Evolutionary conservation across 2,329 filamentous ascomycete species (phyloP), one percentile per base, ranked within the genome.

Genomic region (Ustulina deusta): DNA sequence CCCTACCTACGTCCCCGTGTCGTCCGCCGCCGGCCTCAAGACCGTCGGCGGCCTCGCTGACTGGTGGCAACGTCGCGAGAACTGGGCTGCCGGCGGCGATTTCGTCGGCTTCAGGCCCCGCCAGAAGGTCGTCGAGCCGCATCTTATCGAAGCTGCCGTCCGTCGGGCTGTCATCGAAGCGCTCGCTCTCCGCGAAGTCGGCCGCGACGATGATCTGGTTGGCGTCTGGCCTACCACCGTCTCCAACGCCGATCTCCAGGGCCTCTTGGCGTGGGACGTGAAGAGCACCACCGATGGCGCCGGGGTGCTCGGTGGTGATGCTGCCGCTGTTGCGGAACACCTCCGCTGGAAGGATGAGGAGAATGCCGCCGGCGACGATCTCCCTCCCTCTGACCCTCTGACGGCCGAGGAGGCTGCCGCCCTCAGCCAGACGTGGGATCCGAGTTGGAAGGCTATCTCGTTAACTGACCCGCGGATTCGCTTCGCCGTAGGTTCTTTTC

Each of bases 401-500:
- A 76, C 80, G 11, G 61, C 75, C 0, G 78, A 82, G 2, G 81
- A 86, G 74, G 83, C 84, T 1, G 74, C 72, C 36, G 77, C 80
- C 69, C 77, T 85, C 48, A 72, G 82, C 60, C 78, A 82, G 72
- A 74, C 79, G 1, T 88, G 84, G 84, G 84, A 86, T 66, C 74
- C 79, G 11, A 83, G 82, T 61, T 93, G 90, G 89, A 86, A 88
- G 76, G 73, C 80, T 6, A 79, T 90, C 15, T 80, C 85, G 2
- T 77, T 96, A 32, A 77, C 81, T 20, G 86, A 93, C 72, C 79
- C 83, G 1, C 78, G 83, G 46, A 77, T 92, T 71, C 93, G 92
- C 77, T 94, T 96, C 82, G 88, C 89, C 65, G 93, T 96, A 86
- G 71, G 90, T 85, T 68, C 40, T 49, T 44, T 34, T 59, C 15